Conservation (phyloP, 2,329 filamentous ascomycete genomes). For the Fusarium protoensiforme region DNA sequence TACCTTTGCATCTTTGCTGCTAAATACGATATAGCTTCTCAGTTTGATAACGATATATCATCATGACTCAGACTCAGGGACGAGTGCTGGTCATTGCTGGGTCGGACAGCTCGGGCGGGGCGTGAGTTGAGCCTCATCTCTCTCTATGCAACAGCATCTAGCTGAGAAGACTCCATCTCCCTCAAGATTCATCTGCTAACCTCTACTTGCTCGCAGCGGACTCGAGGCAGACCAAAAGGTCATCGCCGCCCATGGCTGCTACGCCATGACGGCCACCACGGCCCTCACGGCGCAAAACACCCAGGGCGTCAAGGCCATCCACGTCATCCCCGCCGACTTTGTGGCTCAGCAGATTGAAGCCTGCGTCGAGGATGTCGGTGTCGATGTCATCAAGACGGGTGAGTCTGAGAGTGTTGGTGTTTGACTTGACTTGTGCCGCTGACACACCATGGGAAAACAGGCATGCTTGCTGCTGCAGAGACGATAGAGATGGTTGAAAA, state of each 20-base stretch:
- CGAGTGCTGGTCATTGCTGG: conserved; percentile 85
- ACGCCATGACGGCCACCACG: conserved; percentile 95
- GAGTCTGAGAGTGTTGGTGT: conserved; percentile 37
- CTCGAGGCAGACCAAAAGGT: conserved; percentile 97
- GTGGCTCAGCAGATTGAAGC: conserved; percentile 87
- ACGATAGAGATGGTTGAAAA: conserved; percentile 51
- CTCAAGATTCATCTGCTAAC: neutral
- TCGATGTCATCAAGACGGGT: conserved; percentile 95
- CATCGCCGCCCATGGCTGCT: conserved; percentile 89
- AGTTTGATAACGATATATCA: neutral
- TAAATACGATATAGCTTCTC: neutral
- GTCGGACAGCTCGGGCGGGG: conserved; percentile 91
- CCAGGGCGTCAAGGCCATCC: conserved; percentile 82
- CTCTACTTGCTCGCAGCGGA: conserved; percentile 65
- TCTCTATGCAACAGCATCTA: neutral
- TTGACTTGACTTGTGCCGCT: neutral
- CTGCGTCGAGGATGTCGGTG: conserved; percentile 83
- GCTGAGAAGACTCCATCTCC: neutral
- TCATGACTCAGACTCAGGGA: conserved; percentile 53
- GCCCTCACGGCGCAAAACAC: conserved; percentile 98
- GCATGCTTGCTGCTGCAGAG: conserved; percentile 53
- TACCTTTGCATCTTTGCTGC: neutral
- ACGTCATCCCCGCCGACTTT: conserved; percentile 81
- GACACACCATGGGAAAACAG: conserved; percentile 31
- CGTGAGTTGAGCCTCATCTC: conserved; percentile 61